A percentile compares a stretch with the other conserved stretches of the same genome.
Conservation (phyloP, 306 rosid species). For the Neltuma alba region DNA sequence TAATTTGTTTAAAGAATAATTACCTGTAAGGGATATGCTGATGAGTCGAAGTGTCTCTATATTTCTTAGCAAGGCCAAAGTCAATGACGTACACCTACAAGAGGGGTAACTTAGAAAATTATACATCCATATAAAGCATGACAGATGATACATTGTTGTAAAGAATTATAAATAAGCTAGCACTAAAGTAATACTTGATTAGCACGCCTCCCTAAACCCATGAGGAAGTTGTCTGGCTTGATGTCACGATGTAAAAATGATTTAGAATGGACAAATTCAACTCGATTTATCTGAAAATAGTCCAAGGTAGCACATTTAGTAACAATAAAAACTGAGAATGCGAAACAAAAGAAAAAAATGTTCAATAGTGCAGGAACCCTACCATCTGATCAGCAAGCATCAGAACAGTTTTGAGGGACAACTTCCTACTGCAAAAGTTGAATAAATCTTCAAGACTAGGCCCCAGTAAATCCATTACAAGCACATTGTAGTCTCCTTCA, state of each 20-base stretch:
- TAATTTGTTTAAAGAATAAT: not conserved
- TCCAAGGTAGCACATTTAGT: slow-evolving; percentile 20
- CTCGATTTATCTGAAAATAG: slow-evolving; percentile 78
- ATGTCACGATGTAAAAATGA: slow-evolving; percentile 96
- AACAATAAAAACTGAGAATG: slow-evolving; percentile 2
- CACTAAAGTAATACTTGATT: slow-evolving; percentile 69
- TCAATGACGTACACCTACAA: slow-evolving; percentile 84
- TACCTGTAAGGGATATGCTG: slow-evolving; percentile 97
- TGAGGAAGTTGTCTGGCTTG: slow-evolving; percentile 95
- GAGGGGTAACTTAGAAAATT: slow-evolving; percentile 24
- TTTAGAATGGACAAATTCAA: slow-evolving; percentile 86
- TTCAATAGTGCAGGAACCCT: slow-evolving; percentile 31
- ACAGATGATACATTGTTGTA: slow-evolving; percentile 19
- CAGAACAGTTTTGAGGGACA: slow-evolving; percentile 94
- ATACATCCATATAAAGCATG: slow-evolving; percentile 24
- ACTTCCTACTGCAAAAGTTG: slow-evolving; percentile 92
- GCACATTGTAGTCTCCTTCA: slow-evolving; percentile 96
- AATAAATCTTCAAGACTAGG: slow-evolving; percentile 97
- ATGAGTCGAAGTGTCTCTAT: slow-evolving; percentile 84
- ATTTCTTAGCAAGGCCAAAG: slow-evolving; percentile 97
- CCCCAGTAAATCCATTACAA: slow-evolving; percentile 93
- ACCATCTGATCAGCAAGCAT: slow-evolving; percentile 99
- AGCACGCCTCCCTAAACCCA: slow-evolving; percentile 98
- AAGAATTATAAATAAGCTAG: not conserved
- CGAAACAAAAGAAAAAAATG: slow-evolving; percentile 14